Percentiles rank a stretch among this genome's conserved stretches.
phyloP scores from a whole-genome alignment of 805 yeast genomes.

The Starmerella sp. region DNA sequence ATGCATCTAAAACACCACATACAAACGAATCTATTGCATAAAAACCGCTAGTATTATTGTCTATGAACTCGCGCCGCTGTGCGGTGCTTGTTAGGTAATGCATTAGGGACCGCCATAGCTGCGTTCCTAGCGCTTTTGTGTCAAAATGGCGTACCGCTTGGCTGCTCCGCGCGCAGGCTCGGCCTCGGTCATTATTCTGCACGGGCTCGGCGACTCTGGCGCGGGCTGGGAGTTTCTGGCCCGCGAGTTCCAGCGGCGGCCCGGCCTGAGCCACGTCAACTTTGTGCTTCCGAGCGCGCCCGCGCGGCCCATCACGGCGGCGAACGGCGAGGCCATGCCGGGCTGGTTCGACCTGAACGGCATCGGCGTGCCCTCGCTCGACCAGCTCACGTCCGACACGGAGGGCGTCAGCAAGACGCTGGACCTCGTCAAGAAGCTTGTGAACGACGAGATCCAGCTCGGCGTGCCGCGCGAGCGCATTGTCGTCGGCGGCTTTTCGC shows the following conservation, averaged over 20 bases:
- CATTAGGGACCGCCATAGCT: too few species aligned
- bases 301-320: slow-evolving; percentile 49
- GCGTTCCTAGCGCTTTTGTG: too few species aligned
- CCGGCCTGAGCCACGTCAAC: slow-evolving; percentile 44
- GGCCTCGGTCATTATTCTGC: slow-evolving; percentile 64
- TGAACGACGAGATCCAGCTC: slow-evolving; percentile 27
- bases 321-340: slow-evolving; percentile 52
- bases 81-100: too few species aligned
- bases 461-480: slow-evolving; percentile 41
- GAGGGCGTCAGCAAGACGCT: slow-evolving; percentile 31
- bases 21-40: too few species aligned
- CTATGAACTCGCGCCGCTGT: too few species aligned
- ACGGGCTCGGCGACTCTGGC: slow-evolving; percentile 89
- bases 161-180: slow-evolving; percentile 37
- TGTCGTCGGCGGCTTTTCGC: slow-evolving; percentile 90
- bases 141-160: slow-evolving; percentile 23
- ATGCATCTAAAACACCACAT: too few species aligned
- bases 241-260: slow-evolving; percentile 38
- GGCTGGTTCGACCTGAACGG: slow-evolving; percentile 73
- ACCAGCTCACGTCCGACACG: slow-evolving; percentile 25
- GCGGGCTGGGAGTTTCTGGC: slow-evolving; percentile 81
- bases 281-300: slow-evolving; percentile 94
- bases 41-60: too few species aligned
- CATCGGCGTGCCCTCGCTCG: slow-evolving; percentile 18
- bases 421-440: slow-evolving; percentile 24